Evolutionary conservation across 2,329 filamentous ascomycete genomes (phyloP).

Genomic region (Exophiala alcalophila): DNA sequence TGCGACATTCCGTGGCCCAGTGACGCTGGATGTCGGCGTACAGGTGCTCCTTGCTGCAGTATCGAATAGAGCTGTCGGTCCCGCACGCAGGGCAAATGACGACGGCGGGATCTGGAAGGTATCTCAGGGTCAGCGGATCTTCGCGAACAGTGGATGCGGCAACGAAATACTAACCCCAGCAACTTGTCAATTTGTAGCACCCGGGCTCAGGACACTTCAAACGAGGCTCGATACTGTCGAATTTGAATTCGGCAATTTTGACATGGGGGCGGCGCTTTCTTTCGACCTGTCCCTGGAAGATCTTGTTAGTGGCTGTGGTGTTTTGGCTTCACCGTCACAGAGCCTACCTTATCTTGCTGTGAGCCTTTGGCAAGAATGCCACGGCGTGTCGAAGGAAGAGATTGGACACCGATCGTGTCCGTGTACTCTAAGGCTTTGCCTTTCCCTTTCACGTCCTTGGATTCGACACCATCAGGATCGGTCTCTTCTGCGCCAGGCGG

Average conservation of each 20-base stretch:
- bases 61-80: conserved; percentile 39
- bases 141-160: background rate
- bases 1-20: conserved; percentile 32
- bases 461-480: too few relatives aligned
- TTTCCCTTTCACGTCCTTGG: too few relatives aligned
- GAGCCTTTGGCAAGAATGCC: too few relatives aligned
- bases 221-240: conserved; percentile 46
- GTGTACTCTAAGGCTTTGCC: too few relatives aligned
- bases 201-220: conserved; percentile 38
- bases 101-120: conserved; percentile 33
- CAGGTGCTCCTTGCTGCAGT: conserved; percentile 40
- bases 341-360: too few relatives aligned
- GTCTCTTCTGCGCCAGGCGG: too few relatives aligned
- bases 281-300: too few relatives aligned
- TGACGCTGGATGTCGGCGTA: conserved; percentile 37
- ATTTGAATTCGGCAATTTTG: conserved; percentile 36
- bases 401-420: too few relatives aligned
- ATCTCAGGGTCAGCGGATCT: background rate
- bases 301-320: too few relatives aligned
- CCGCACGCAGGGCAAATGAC: conserved; percentile 43
- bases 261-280: too few relatives aligned
- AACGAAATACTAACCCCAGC: conserved; percentile 22
- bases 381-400: too few relatives aligned
- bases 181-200: conserved; percentile 35
- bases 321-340: too few relatives aligned